A percentile compares a stretch with the other conserved stretches of the same genome.
These are phyloP conservation scores for Dictyophora rubrovolvata DNA, from an alignment of 768 basidiomycete species.

Conservation along the genomic window DNA sequence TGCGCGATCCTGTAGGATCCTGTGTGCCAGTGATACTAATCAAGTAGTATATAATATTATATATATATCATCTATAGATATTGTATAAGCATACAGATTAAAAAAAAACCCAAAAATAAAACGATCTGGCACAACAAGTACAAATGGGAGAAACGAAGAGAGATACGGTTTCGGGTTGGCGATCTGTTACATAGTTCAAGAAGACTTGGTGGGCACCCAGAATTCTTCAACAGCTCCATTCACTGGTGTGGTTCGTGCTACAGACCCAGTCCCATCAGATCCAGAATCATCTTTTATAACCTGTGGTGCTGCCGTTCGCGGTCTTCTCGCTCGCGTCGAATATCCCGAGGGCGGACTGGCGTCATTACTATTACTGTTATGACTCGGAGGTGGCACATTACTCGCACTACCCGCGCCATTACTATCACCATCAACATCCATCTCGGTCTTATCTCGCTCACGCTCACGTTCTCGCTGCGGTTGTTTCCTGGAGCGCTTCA, in stretches of 20 bases:
- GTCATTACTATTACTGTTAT: not conserved
- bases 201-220: constrained; percentile 5
- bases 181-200: not conserved
- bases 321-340: constrained; percentile 8
- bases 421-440: constrained; percentile 3
- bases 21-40: too few relatives aligned
- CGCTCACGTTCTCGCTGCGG: too few relatives aligned
- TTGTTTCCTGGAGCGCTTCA: constrained; percentile 1
- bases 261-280: constrained; percentile 7
- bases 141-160: not conserved
- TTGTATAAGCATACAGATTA: too few relatives aligned
- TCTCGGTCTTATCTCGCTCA: not conserved
- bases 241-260: constrained; percentile 5
- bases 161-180: not conserved
- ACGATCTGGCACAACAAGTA: not conserved
- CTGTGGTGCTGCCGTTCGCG: not conserved
- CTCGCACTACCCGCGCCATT: too few relatives aligned
- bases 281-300: not conserved
- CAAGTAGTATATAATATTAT: too few relatives aligned
- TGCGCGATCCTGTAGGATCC: too few relatives aligned
- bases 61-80: too few relatives aligned
- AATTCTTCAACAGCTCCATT: constrained; percentile 9
- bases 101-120: not conserved
- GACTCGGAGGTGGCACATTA: constrained; percentile 1
- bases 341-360: constrained; percentile 2